Base-by-base conservation (phyloP, 1,284 basidiomycete species). In the Sanghuangporus weigelae region DNA sequence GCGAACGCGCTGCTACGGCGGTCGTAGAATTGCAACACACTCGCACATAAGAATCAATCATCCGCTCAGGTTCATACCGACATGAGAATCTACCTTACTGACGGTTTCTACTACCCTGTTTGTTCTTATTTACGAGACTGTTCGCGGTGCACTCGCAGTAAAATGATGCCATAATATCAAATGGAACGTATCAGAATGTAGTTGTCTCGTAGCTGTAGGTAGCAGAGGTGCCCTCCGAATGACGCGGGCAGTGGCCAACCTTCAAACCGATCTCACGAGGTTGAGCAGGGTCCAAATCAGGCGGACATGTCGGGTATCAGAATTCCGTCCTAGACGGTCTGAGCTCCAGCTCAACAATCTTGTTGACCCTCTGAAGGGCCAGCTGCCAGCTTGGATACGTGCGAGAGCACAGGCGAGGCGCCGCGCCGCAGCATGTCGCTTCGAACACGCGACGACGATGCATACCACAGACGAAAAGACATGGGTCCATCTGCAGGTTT, bases 331-430 rank as follows among this genome's bases (percentile, higher is more conserved):
- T n/a, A 35, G 21, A 46, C 46, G 16, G 44, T 40, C 26, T 31
- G 26, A 50, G 42, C 35, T 49, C 12, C 44, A 49, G 44, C 46
- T 59, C 57, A 48, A 59, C 44, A 35, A 59, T 59, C 57, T 59
- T 46, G 46, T 59, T 59, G 57, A 11, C 42, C 57, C 57, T 49
- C 44, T 21, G 19, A 38, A 21, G 12, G 23, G 19, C 11, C 19
- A 46, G 26, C 16, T 38, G 44, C 35, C 16, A 49, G 36, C 56
- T 40, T 57, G 40, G 56, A 44, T 57, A 40, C 55, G 23, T 14
- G 21, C 42, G 38, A 11, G 40, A 2, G 40, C 40, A 42, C 40
- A 42, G n/a, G 40, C 4, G 4, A 5, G 40, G 40, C 40, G 10
- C 40, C 16, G 40, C 40, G 16, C 6, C 40, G 26, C n/a, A n/a